A percentile compares a stretch with the other conserved stretches of the same genome.
These are phyloP conservation scores for Malassezia caprae DNA, from an alignment of 1,284 basidiomycete species.

Conservation along the genomic window DNA sequence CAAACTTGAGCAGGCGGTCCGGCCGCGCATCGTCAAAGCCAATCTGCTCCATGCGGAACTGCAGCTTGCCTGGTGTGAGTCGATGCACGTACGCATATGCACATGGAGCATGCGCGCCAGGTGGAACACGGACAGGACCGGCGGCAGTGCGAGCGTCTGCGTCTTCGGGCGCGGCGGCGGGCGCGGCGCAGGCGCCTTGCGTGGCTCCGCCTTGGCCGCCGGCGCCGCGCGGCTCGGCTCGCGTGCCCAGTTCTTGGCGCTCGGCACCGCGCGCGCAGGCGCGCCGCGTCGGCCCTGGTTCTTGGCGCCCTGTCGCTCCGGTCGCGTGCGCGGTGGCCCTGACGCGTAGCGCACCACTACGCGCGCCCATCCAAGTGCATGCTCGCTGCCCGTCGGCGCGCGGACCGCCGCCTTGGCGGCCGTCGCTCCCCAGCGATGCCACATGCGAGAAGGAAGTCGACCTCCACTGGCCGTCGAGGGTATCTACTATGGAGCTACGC, in stretches of 20 bases:
- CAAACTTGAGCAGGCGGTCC: slow-evolving; percentile 37
- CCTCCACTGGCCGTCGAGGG: neutral
- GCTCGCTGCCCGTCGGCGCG: neutral
- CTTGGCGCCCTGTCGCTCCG: neutral
- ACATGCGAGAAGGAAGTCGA: neutral
- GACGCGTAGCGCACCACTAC: neutral
- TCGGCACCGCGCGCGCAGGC: slow-evolving; percentile 1
- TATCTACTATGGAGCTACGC: neutral
- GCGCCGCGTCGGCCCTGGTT: neutral
- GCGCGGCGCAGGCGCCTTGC: slow-evolving; percentile 1
- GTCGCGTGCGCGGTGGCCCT: neutral
- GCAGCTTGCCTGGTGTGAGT: slow-evolving; percentile 19
- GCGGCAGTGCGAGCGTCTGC: slow-evolving; percentile 24
- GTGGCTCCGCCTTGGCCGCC: neutral
- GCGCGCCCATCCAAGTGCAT: neutral
- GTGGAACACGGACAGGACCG: slow-evolving; percentile 28
- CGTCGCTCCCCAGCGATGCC: neutral
- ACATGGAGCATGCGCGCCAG: slow-evolving; percentile 28
- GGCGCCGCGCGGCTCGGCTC: neutral
- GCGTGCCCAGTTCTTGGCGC: slow-evolving; percentile 11
- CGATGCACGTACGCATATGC: slow-evolving; percentile 19
- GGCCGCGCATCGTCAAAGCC: slow-evolving; percentile 36
- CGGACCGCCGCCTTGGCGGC: neutral
- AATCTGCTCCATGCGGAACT: slow-evolving; percentile 31
- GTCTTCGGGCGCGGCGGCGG: slow-evolving; percentile 7